A percentile compares a stretch with the other conserved stretches of the same genome.
Evolutionary conservation across 176 grass and related monocot species (phyloP).

Genomic region (Rhynchospora pubera): DNA sequence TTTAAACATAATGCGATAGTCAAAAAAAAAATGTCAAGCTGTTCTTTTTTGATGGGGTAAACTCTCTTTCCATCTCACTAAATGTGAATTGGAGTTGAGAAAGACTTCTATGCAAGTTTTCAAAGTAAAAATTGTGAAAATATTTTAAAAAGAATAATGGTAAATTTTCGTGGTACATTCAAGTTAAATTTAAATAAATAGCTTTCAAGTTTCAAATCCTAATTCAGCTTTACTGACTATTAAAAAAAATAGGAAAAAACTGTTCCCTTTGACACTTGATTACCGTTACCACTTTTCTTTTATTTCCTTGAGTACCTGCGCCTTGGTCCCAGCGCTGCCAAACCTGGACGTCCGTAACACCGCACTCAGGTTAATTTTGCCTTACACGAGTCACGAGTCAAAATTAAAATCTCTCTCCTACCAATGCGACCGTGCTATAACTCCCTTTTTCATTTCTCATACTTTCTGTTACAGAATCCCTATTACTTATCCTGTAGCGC

Average conservation of each 20-base stretch:
- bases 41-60: too few relatives aligned
- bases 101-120: too few relatives aligned
- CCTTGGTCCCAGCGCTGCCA: not conserved
- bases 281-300: not conserved
- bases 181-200: too few relatives aligned
- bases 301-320: not conserved
- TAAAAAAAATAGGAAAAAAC: not conserved
- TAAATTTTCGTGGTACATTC: too few relatives aligned
- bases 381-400: conserved; percentile 25
- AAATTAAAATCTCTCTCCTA: conserved; percentile 19
- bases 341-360: not conserved
- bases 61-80: too few relatives aligned
- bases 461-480: not conserved
- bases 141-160: too few relatives aligned
- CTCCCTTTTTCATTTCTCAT: not conserved
- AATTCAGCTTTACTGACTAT: not conserved
- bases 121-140: too few relatives aligned
- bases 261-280: not conserved
- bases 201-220: not conserved
- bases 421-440: conserved; percentile 1
- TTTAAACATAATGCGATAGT: too few relatives aligned
- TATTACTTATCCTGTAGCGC: not conserved
- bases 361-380: not conserved
- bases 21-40: too few relatives aligned
- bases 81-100: too few relatives aligned